phyloP scores from a whole-genome alignment of 345 rosid genomes.

The Durio zibethinus region DNA sequence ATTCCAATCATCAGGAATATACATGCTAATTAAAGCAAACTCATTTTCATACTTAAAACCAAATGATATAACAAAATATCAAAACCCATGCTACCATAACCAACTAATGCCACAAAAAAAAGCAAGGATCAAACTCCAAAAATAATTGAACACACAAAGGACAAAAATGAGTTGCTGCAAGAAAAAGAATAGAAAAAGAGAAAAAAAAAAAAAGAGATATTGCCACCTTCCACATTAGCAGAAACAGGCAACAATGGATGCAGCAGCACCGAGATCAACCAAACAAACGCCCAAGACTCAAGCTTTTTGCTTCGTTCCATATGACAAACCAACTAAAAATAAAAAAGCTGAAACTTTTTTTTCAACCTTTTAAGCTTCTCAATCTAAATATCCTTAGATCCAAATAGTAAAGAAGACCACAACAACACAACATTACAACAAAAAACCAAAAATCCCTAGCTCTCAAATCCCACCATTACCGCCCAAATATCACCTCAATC shows the following conservation, averaged over 20 bases:
- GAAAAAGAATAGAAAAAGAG: too few relatives aligned
- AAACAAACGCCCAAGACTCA: constrained; percentile 37
- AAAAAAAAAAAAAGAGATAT: too few relatives aligned
- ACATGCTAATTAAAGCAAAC: neutral
- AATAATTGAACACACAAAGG: neutral
- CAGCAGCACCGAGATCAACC: constrained; percentile 47
- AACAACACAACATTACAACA: constrained; percentile 44
- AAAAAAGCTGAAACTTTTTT: neutral
- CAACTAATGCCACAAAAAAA: neutral
- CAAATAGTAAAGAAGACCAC: constrained; percentile 50
- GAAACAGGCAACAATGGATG: constrained; percentile 48
- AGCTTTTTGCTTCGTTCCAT: constrained; percentile 40
- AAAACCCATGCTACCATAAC: constrained; percentile 2
- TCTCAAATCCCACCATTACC: constrained; percentile 33
- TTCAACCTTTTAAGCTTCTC: constrained; percentile 8
- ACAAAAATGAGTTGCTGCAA: too few relatives aligned
- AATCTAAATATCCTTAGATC: constrained; percentile 58
- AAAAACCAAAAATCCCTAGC: constrained; percentile 27
- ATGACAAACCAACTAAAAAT: neutral
- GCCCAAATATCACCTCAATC: constrained; percentile 22
- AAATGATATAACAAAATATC: neutral
- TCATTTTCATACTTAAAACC: neutral
- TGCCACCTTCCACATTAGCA: constrained; percentile 96
- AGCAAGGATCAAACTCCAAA: constrained; percentile 18
- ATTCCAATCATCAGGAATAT: constrained; percentile 7